Base-by-base conservation (phyloP, 306 rosid species). In the Pterocarpus macrocarpus region DNA sequence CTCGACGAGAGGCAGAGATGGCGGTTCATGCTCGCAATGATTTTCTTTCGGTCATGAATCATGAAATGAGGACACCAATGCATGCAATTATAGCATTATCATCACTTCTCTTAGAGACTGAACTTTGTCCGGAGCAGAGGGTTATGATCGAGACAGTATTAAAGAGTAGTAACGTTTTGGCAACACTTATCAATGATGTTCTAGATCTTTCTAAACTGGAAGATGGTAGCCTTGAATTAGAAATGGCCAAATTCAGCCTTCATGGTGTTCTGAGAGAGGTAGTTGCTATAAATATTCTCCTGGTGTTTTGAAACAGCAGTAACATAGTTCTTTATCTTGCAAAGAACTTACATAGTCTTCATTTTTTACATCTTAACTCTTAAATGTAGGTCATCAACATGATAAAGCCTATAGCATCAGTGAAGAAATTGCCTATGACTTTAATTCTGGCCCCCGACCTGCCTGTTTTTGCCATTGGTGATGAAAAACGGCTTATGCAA, bases 11-110 rank as follows among this genome's bases (percentile, higher is more conserved):
- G 70, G 97, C 99, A n/a, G 97, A 92, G 88, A 82, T 50, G 77
- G 99, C 97, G 15, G 89, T 92, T 84, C 97, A 86, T 39, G 99
- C 97, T 71, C 97, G 97, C 73, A 89, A 91, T 63, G 97, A 92
- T 83, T 95, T 95, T 86, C 94, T 92, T 66, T 84, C 97, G 41
- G 97, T 94, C 88, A 90, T 94, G 98, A 94, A 92, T 83, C 92
- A 94, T 88, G 98, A 92, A 90, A 94, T 94, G 98, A 90, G 97
- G 87, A 94, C 95, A 3, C 98, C 98, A 28, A 92, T 94, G 98
- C 91, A 92, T 52, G 97, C 98, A 75, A 85, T 91, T 68, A 88
- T 94, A 64, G 94, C 97, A n/a, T 59, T 93, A 82, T 89, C 97
- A 2, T 95, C 99, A 36, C 94, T 94, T 70, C 97, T 94, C 16